These are phyloP conservation scores for Adansonia madagascariensis DNA, from an alignment of 441 rosid species.

Conservation along the genomic window DNA sequence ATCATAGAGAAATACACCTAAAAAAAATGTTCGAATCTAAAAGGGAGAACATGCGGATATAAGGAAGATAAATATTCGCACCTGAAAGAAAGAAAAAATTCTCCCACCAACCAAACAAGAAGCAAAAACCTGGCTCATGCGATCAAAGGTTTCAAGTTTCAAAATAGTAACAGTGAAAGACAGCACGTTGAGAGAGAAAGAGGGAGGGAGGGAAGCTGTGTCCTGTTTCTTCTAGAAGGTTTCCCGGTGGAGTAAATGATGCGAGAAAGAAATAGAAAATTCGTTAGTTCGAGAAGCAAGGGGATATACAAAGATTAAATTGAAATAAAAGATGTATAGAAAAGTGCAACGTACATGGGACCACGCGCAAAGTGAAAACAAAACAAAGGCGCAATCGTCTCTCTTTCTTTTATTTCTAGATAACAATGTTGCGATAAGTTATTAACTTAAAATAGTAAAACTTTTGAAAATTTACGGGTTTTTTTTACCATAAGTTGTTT, in stretches of 20 bases:
- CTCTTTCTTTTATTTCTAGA: slow-evolving; percentile 36
- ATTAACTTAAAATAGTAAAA: background rate
- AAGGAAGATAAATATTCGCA: background rate
- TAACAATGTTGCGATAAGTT: background rate
- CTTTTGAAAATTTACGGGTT: background rate
- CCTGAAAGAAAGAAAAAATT: background rate
- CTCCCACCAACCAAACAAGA: slow-evolving; percentile 39
- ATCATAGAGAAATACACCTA: background rate
- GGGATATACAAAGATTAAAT: slow-evolving; percentile 13
- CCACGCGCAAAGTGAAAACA: slow-evolving; percentile 34
- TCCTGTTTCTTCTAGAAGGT: slow-evolving; percentile 78
- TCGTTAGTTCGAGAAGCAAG: slow-evolving; percentile 56
- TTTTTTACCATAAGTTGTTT: background rate
- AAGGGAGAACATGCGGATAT: background rate
- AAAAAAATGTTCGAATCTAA: slow-evolving; percentile 19
- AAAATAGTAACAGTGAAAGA: slow-evolving; percentile 10
- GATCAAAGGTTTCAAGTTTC: background rate
- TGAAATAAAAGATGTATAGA: slow-evolving; percentile 25
- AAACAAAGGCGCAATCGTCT: slow-evolving; percentile 43
- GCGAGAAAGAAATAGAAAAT: slow-evolving; percentile 38
- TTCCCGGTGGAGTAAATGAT: slow-evolving; percentile 59
- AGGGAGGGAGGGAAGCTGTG: slow-evolving; percentile 16
- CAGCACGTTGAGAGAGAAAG: slow-evolving; percentile 27
- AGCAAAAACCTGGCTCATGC: background rate
- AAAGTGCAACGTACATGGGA: slow-evolving; percentile 31